These are phyloP conservation scores for Limtongia smithiae DNA, from an alignment of 805 yeast genomes.

Conservation along the genomic window DNA sequence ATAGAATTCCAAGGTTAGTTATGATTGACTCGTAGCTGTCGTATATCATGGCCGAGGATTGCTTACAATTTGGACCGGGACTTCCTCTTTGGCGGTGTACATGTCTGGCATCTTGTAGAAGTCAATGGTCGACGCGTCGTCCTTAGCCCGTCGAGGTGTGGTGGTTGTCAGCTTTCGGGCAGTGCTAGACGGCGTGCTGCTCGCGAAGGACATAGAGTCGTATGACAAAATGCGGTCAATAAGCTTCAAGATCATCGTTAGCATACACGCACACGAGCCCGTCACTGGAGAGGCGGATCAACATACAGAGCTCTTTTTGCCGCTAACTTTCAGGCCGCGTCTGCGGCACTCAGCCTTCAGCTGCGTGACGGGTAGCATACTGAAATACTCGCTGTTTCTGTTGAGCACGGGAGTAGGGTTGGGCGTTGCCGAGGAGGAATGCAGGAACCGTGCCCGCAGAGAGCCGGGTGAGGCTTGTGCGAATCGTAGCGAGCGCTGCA, in stretches of 20 bases:
- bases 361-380: slow-evolving; percentile 23
- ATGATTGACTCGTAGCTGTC: too few relatives aligned
- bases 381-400: slow-evolving; percentile 19
- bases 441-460: slow-evolving; percentile 26
- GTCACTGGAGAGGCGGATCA: not conserved
- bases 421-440: slow-evolving; percentile 28
- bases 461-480: slow-evolving; percentile 25
- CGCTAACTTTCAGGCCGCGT: slow-evolving; percentile 30
- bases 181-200: slow-evolving; percentile 1
- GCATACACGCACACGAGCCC: not conserved
- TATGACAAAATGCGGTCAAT: slow-evolving; percentile 26
- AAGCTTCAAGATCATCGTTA: slow-evolving; percentile 11
- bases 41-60: too few relatives aligned
- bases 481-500: slow-evolving; percentile 23
- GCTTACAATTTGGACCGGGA: slow-evolving; percentile 27
- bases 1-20: not conserved
- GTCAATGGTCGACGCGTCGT: slow-evolving; percentile 39
- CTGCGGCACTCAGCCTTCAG: slow-evolving; percentile 26
- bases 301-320: slow-evolving; percentile 26
- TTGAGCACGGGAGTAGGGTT: slow-evolving; percentile 25
- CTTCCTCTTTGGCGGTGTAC: not conserved
- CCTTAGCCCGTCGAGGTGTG: slow-evolving; percentile 32
- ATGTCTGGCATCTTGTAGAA: slow-evolving; percentile 36
- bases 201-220: slow-evolving; percentile 21
- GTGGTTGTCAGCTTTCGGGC: slow-evolving; percentile 23